These are phyloP conservation scores for Pyrus communis DNA, from an alignment of 306 rosid genomes.

Conservation along the genomic window DNA sequence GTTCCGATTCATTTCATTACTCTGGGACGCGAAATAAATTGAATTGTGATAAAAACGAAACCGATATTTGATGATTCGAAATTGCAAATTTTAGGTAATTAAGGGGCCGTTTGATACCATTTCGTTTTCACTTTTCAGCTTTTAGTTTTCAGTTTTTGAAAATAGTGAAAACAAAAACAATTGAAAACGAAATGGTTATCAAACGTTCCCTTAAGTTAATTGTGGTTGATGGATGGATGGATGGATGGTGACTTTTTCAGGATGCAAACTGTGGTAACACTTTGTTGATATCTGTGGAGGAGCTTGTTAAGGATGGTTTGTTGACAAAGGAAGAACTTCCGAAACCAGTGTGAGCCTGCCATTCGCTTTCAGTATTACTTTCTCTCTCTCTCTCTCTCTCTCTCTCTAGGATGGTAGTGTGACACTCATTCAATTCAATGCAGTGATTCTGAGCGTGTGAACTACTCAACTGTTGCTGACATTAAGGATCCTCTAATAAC, in stretches of 20 bases:
- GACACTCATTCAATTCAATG: conserved; percentile 10
- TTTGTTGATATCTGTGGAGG: conserved; percentile 79
- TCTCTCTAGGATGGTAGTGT: conserved; percentile 9
- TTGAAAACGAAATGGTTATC: too few species aligned
- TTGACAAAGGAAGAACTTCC: conserved; percentile 78
- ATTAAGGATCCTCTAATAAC: conserved; percentile 73
- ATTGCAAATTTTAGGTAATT: neutral
- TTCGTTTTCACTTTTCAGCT: too few species aligned
- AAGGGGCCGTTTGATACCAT: too few species aligned
- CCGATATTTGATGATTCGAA: neutral
- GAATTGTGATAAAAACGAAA: too few species aligned
- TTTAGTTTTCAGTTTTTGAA: too few species aligned
- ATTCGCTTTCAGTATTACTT: neutral
- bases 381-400: neutral
- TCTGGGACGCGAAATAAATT: too few species aligned
- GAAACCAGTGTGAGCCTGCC: conserved; percentile 56
- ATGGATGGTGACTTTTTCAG: conserved; percentile 25
- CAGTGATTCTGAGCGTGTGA: conserved; percentile 70
- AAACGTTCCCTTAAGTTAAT: neutral
- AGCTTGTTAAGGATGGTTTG: conserved; percentile 88
- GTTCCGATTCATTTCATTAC: neutral
- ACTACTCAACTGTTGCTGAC: conserved; percentile 59
- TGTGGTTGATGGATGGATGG: neutral
- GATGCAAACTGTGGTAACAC: conserved; percentile 98
- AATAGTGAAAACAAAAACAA: too few species aligned